Evolutionary conservation across 495 filamentous ascomycete species (phyloP).

Genomic region (Thermochaetoides thermophila): DNA sequence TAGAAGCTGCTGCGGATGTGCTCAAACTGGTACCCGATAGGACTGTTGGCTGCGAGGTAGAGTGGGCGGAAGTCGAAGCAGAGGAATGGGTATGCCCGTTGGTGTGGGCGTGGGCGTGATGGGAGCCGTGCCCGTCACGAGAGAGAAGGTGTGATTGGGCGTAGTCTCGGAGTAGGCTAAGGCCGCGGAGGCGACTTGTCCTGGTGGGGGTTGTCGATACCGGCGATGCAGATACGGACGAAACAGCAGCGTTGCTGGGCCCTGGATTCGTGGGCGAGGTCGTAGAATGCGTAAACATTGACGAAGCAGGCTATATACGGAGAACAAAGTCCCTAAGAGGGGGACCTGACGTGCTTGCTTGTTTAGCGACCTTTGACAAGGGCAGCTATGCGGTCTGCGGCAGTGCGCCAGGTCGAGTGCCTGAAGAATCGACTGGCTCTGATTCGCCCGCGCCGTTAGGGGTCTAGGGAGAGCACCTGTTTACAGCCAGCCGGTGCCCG

Average conservation of each 20-base stretch:
- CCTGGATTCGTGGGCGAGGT: slow-evolving; percentile 32
- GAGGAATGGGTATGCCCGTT: too few relatives aligned
- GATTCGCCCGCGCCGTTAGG: too few relatives aligned
- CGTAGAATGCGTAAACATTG: slow-evolving; percentile 40
- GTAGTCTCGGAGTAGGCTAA: slow-evolving; percentile 62
- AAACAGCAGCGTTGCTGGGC: slow-evolving; percentile 24
- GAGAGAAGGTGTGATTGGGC: slow-evolving; percentile 49
- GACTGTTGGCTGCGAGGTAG: neutral
- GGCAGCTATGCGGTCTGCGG: too few relatives aligned
- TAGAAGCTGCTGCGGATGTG: too few relatives aligned
- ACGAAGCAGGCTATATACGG: slow-evolving; percentile 5
- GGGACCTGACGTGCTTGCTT: too few relatives aligned
- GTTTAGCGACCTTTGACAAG: too few relatives aligned
- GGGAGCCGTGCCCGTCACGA: slow-evolving; percentile 28
- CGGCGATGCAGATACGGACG: slow-evolving; percentile 28
- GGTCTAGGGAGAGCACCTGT: too few relatives aligned
- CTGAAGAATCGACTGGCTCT: too few relatives aligned
- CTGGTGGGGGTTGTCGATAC: slow-evolving; percentile 26
- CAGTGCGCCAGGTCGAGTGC: too few relatives aligned
- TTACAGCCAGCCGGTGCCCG: too few relatives aligned
- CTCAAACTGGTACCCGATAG: neutral
- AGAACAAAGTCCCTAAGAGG: neutral
- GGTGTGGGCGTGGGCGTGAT: slow-evolving; percentile 15
- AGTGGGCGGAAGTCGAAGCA: slow-evolving; percentile 7
- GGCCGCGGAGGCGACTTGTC: slow-evolving; percentile 49